Evolutionary conservation across 2,329 filamentous ascomycete species (phyloP).

Genomic region (Colletotrichum sp.): DNA sequence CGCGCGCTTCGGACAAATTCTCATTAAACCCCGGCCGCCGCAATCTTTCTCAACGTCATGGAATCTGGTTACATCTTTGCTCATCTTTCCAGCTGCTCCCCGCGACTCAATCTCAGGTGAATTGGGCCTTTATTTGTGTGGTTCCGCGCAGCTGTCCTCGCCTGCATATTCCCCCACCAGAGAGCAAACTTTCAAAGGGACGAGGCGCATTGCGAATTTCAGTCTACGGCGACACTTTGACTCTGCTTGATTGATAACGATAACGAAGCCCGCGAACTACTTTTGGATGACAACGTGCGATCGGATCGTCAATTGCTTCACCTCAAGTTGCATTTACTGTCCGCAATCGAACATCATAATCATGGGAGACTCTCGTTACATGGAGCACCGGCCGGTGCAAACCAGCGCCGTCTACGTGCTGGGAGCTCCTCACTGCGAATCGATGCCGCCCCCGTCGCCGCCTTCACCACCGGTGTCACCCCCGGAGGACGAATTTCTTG

Average conservation of each 20-base stretch:
- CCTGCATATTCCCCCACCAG: not conserved
- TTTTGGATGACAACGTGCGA: not conserved
- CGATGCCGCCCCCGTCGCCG: conserved; percentile 54
- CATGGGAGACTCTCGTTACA: conserved; percentile 19
- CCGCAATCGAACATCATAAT: not conserved
- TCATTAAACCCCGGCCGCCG: not conserved
- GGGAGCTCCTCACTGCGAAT: conserved; percentile 38
- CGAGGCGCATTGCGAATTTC: not conserved
- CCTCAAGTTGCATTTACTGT: not conserved
- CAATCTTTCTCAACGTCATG: conserved; percentile 18
- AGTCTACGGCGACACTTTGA: not conserved
- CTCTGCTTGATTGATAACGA: not conserved
- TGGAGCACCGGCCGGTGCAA: conserved; percentile 49
- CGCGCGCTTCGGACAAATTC: conserved; percentile 16
- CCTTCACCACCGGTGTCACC: conserved; percentile 42
- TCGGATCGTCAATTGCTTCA: not conserved
- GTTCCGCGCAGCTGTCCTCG: not conserved
- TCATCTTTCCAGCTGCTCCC: not conserved
- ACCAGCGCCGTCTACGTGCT: conserved; percentile 57
- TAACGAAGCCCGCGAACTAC: conserved; percentile 4
- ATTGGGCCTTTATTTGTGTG: not conserved
- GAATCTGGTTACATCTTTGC: not conserved
- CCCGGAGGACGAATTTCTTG: conserved; percentile 13
- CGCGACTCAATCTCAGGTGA: conserved; percentile 10
- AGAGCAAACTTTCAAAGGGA: not conserved